Conservation (phyloP, 2,329 filamentous ascomycete genomes). For the Aspergillus japonicus region DNA sequence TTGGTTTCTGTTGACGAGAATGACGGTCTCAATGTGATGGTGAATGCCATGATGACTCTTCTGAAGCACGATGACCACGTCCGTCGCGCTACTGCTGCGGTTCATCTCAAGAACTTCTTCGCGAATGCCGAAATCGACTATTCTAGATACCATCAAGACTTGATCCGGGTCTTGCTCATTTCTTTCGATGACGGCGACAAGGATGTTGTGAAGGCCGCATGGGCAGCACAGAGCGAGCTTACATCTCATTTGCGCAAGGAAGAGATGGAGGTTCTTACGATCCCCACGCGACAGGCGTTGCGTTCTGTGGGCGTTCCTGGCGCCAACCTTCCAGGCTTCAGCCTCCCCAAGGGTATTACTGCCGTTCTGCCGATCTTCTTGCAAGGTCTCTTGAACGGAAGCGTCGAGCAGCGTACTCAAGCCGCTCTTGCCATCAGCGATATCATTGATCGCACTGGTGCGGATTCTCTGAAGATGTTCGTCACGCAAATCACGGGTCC, state of each 20-base stretch:
- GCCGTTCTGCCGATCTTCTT: conserved; percentile 95
- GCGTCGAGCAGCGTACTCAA: conserved; percentile 84
- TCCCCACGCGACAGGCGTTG: conserved; percentile 80
- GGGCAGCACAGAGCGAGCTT: conserved; percentile 81
- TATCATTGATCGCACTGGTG: conserved; percentile 87
- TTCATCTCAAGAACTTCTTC: conserved; percentile 85
- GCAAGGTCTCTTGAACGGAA: conserved; percentile 96
- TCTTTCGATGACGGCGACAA: conserved; percentile 85
- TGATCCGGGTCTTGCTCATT: conserved; percentile 84
- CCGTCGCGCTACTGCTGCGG: conserved; percentile 73
- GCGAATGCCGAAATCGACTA: conserved; percentile 77
- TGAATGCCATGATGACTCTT: conserved; percentile 86
- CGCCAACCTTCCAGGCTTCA: conserved; percentile 80
- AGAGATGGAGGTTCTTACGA: conserved; percentile 92
- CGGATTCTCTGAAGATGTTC: conserved; percentile 84
- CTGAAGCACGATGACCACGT: conserved; percentile 91
- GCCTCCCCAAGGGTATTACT: conserved; percentile 92
- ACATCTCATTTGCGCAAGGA: conserved; percentile 91
- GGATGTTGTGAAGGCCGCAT: conserved; percentile 84
- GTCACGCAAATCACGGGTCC: conserved; percentile 98
- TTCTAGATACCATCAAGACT: conserved; percentile 92
- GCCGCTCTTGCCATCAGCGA: conserved; percentile 92
- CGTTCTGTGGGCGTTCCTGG: conserved; percentile 87
- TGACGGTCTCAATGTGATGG: conserved; percentile 90
- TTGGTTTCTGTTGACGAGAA: conserved; percentile 91